phyloP scores from a whole-genome alignment of 2,329 filamentous ascomycete genomes.

The Talaromyces sp. region DNA sequence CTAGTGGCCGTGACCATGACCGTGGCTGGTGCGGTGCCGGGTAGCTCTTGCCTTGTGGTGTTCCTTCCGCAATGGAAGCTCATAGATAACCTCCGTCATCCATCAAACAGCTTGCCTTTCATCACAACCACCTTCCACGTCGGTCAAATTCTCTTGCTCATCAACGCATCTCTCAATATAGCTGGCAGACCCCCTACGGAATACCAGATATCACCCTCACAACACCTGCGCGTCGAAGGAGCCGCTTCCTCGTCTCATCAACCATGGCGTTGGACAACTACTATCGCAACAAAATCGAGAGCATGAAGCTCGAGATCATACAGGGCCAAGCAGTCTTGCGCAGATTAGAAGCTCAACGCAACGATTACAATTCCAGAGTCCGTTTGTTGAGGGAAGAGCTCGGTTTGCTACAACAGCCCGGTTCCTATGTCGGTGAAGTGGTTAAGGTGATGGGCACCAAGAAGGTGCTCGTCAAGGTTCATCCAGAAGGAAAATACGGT shows the following conservation, averaged over 20 bases:
- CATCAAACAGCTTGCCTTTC: not conserved
- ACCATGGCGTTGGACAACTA: constrained; percentile 98
- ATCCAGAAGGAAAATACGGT: constrained; percentile 99
- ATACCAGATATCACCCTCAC: not conserved
- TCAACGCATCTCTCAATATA: not conserved
- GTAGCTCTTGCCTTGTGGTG: not conserved
- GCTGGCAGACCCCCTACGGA: not conserved
- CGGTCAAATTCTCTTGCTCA: not conserved
- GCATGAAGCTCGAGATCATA: constrained; percentile 99
- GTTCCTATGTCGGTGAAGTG: constrained; percentile 98
- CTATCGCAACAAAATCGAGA: constrained; percentile 99
- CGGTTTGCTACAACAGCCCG: constrained; percentile 90
- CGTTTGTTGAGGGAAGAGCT: constrained; percentile 92
- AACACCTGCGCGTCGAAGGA: constrained; percentile 4
- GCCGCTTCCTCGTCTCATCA: constrained; percentile 7
- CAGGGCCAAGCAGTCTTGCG: constrained; percentile 94
- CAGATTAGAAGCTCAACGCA: constrained; percentile 92
- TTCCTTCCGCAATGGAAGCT: constrained; percentile 15
- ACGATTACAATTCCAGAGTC: constrained; percentile 98
- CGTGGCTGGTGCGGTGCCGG: constrained; percentile 12
- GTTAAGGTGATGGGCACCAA: constrained; percentile 99
- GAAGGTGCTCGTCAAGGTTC: constrained; percentile 98
- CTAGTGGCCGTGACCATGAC: not conserved
- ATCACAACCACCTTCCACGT: not conserved
- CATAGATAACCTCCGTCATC: constrained; percentile 11